Percentiles rank a stretch among this genome's conserved stretches.
These are phyloP conservation scores for Arachis hypogaea DNA, from an alignment of 306 rosid species.

Conservation along the genomic window DNA sequence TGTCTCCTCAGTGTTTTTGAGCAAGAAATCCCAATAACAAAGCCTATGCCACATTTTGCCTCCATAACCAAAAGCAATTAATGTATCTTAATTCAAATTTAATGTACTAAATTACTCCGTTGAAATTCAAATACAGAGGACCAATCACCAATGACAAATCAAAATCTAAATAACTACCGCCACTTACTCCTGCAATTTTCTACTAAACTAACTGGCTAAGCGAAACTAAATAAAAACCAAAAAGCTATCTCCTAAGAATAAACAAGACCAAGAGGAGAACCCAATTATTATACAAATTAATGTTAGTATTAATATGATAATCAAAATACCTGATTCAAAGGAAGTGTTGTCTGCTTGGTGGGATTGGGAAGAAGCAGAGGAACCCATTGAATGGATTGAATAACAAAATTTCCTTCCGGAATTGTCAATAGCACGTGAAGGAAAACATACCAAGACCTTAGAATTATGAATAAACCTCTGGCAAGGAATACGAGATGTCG, in stretches of 20 bases:
- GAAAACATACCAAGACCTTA: slow-evolving; percentile 35
- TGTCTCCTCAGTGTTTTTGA: too few species aligned
- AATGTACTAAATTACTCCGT: too few species aligned
- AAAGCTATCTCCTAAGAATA: background rate
- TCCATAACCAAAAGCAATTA: too few species aligned
- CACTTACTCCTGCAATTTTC: background rate
- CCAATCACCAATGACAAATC: slow-evolving; percentile 7
- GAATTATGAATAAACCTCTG: slow-evolving; percentile 38
- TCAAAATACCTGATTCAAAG: slow-evolving; percentile 50
- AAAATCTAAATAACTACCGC: background rate
- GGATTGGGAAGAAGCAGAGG: slow-evolving; percentile 77
- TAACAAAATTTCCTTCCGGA: slow-evolving; percentile 44
- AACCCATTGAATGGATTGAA: slow-evolving; percentile 72
- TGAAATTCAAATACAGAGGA: background rate
- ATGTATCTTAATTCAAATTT: too few species aligned
- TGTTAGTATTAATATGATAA: too few species aligned
- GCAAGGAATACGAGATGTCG: slow-evolving; percentile 43
- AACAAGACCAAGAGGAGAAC: slow-evolving; percentile 13
- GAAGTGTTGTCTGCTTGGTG: slow-evolving; percentile 54
- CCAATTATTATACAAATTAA: background rate
- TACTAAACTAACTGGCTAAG: background rate
- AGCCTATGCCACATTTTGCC: too few species aligned
- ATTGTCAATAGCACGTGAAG: slow-evolving; percentile 41
- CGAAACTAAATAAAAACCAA: background rate
- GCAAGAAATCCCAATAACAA: too few species aligned